Evolutionary conservation across 2,329 filamentous ascomycete species (phyloP).

Genomic region (Cladophialophora exuberans): DNA sequence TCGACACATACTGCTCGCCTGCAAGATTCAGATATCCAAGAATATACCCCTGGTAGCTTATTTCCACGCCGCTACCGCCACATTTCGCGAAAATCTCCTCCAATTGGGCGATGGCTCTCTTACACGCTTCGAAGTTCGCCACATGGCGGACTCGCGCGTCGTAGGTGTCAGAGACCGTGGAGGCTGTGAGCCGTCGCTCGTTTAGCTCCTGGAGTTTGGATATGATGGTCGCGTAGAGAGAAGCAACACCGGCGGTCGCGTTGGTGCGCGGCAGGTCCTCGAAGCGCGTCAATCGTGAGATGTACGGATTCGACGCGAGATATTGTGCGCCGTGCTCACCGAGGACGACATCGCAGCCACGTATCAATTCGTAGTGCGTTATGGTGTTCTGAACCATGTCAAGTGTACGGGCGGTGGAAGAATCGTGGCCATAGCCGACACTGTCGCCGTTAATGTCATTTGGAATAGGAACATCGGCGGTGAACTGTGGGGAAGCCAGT

Average conservation of each 20-base stretch:
- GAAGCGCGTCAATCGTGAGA: slow-evolving; percentile 21
- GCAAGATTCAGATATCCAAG: slow-evolving; percentile 29
- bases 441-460: background rate
- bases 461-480: background rate
- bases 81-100: slow-evolving; percentile 25
- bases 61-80: slow-evolving; percentile 2
- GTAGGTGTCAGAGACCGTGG: slow-evolving; percentile 6
- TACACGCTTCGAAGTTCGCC: slow-evolving; percentile 22
- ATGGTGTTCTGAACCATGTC: slow-evolving; percentile 23
- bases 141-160: slow-evolving; percentile 16
- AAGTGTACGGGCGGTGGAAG: background rate
- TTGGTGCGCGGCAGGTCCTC: slow-evolving; percentile 16
- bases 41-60: slow-evolving; percentile 21
- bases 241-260: slow-evolving; percentile 13
- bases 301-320: slow-evolving; percentile 21
- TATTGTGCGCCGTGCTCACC: slow-evolving; percentile 17
- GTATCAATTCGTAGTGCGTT: slow-evolving; percentile 23
- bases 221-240: slow-evolving; percentile 6
- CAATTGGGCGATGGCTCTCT: slow-evolving; percentile 21
- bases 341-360: slow-evolving; percentile 18
- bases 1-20: slow-evolving; percentile 26
- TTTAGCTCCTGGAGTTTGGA: slow-evolving; percentile 17
- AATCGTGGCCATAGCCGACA: background rate
- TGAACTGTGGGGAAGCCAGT: slow-evolving; percentile 24
- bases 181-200: slow-evolving; percentile 16